A percentile compares a stretch with the other conserved stretches of the same genome.
Conservation (phyloP, 179 eudicot species). For the Beta lomatogona region DNA sequence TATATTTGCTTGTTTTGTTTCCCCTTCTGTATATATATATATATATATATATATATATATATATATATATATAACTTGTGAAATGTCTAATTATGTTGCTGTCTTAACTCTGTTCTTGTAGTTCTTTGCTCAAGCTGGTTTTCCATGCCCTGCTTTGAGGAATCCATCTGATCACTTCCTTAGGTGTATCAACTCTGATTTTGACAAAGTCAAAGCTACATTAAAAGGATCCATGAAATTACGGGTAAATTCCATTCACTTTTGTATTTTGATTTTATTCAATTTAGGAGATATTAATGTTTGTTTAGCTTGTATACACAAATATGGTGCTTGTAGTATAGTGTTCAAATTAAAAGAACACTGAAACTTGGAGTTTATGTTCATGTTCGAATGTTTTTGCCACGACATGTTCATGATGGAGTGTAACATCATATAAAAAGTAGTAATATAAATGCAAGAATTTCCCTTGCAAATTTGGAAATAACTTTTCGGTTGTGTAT, state of each 20-base stretch:
- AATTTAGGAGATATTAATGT: not conserved
- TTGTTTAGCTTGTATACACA: too few species aligned
- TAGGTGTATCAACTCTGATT: slow-evolving; percentile 91
- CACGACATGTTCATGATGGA: too few species aligned
- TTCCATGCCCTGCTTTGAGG: slow-evolving; percentile 93
- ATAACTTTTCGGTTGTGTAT: too few species aligned
- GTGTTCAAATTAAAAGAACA: too few species aligned
- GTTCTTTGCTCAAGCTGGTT: slow-evolving; percentile 99
- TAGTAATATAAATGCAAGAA: not conserved
- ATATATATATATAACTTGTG: not conserved
- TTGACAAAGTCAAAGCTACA: slow-evolving; percentile 96
- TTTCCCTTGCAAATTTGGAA: not conserved
- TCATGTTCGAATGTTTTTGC: too few species aligned
- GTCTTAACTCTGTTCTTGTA: slow-evolving; percentile 23
- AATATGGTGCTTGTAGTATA: too few species aligned
- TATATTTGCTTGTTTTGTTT: not conserved
- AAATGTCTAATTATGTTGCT: not conserved
- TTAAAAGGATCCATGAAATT: slow-evolving; percentile 98
- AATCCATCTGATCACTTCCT: slow-evolving; percentile 99
- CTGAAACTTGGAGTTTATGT: too few species aligned
- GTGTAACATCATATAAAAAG: too few species aligned
- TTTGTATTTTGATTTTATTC: too few species aligned
- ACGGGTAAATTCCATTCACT: slow-evolving; percentile 46
- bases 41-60: too few species aligned
- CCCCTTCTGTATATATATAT: too few species aligned